Conservation (phyloP, 2,329 filamentous ascomycete genomes). For the Colletotrichum sp. region DNA sequence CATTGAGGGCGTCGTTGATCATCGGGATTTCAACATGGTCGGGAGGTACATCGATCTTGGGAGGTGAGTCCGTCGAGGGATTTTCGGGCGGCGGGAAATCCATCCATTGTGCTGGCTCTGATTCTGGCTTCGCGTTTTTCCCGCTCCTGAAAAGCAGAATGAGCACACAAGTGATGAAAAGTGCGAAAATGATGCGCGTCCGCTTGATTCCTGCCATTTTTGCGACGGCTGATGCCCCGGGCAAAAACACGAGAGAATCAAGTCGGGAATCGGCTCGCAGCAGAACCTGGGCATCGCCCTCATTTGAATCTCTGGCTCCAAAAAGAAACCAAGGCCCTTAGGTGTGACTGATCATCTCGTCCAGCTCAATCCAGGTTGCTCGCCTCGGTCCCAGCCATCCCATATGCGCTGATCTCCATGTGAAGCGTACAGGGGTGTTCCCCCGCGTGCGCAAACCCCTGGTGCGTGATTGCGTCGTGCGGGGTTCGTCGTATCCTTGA, state of each 20-base stretch:
- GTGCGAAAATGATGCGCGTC: not conserved
- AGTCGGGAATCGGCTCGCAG: too few relatives aligned
- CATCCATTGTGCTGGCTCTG: not conserved
- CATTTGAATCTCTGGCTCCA: not conserved
- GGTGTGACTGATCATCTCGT: not conserved
- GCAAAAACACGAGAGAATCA: not conserved
- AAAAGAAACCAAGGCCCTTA: not conserved
- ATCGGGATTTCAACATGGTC: not conserved
- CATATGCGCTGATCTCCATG: constrained; percentile 8
- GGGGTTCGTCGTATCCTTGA: constrained; percentile 7
- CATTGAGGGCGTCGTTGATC: not conserved
- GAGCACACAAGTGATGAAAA: not conserved
- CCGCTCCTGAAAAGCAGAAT: not conserved
- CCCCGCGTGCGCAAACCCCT: not conserved
- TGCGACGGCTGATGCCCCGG: too few relatives aligned
- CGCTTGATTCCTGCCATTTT: constrained; percentile 2
- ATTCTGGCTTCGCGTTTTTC: not conserved
- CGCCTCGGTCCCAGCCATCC: constrained; percentile 9
- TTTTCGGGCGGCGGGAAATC: not conserved
- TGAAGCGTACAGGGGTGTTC: constrained; percentile 2
- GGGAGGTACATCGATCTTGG: not conserved
- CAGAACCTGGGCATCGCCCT: not conserved
- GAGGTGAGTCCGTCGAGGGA: not conserved
- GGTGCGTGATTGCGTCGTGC: not conserved
- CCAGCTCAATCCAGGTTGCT: not conserved